Percentiles rank a stretch among this genome's conserved stretches.
Evolutionary conservation across 2,329 filamentous ascomycete species (phyloP).

Genomic region (Alternaria ventricosa): DNA sequence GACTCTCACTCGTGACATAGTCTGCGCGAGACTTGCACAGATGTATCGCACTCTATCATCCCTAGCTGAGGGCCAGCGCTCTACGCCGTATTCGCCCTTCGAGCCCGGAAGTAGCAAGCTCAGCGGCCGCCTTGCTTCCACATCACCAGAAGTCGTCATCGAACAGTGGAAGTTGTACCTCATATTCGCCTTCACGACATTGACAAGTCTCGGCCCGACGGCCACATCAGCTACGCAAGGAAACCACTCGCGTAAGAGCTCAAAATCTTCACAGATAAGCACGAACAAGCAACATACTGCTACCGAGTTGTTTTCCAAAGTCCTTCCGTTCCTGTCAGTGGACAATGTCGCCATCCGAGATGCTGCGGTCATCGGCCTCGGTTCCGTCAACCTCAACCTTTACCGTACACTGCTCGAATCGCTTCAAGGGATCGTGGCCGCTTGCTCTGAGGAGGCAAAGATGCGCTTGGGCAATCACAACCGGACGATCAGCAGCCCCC

Average conservation of each 20-base stretch:
- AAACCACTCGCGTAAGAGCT: slow-evolving; percentile 83
- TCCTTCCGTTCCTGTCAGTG: slow-evolving; percentile 85
- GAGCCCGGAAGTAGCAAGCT: slow-evolving; percentile 62
- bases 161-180: slow-evolving; percentile 99
- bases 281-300: slow-evolving; percentile 87
- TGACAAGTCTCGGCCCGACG: slow-evolving; percentile 75
- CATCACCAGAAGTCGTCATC: slow-evolving; percentile 83
- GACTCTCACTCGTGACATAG: slow-evolving; percentile 85
- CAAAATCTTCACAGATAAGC: slow-evolving; percentile 70
- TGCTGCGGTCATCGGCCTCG: slow-evolving; percentile 88
- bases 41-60: slow-evolving; percentile 87
- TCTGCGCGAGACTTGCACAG: slow-evolving; percentile 89
- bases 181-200: slow-evolving; percentile 94
- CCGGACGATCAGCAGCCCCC: slow-evolving; percentile 79
- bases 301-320: slow-evolving; percentile 84
- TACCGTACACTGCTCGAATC: slow-evolving; percentile 91
- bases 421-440: slow-evolving; percentile 82
- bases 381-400: slow-evolving; percentile 92
- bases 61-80: slow-evolving; percentile 71
- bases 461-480: slow-evolving; percentile 78
- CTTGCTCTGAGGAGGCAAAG: slow-evolving; percentile 88
- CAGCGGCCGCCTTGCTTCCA: slow-evolving; percentile 65
- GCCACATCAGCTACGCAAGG: slow-evolving; percentile 65
- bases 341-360: slow-evolving; percentile 82
- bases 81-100: slow-evolving; percentile 62